Evolutionary conservation across 2,329 filamentous ascomycete genomes (phyloP), one percentile per base, ranked within the genome.

Genomic region (Xylariaceae sp.): DNA sequence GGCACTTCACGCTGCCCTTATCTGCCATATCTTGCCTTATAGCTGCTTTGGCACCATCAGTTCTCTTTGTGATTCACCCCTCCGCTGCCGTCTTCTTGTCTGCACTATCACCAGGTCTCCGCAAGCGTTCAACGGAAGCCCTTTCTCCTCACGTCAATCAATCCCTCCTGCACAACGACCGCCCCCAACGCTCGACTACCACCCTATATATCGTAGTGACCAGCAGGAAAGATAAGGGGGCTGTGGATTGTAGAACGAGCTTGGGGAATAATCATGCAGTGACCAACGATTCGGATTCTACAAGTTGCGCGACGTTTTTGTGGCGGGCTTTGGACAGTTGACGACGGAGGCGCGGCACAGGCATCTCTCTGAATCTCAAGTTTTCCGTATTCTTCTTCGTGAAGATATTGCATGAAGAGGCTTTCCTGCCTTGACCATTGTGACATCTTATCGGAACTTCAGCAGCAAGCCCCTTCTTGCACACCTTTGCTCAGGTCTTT

Each of bases 371-470:
- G 45, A 49, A 45, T 51, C 49, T 44, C 48, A 50, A 48, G 15
- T 51, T 49, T 48, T 54, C 45, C 46, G 50, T 52, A 49, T 55
- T 50, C 51, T 44, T 51, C 34, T 34, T 49, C 45, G 46, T 53
- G 53, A 56, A 53, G 52, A 49, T 49, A 51, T 55, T 51, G 49
- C 42, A 48, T 54, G 47, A 18, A 50, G 41, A 44, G 48, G 49
- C 48, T 32, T 42, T 33, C 45, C 44, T 35, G 34, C 41, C 39
- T 42, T 31, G 50, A 46, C 45, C 45, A 51, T 49, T 51, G 52
- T 57, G 49, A 56, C 44, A 48, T 54, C 50, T 49, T 41, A 26
- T 26, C 22, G 22, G n/a, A 26, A 6, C 11, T 11, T 11, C 22
- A 26, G 6, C 22, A 11, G 22, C 22, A 26, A 6, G 22, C 6